These are phyloP conservation scores for Umbelopsis sp. DNA, from an alignment of 192 early-diverging fungal genomes.

Conservation along the genomic window DNA sequence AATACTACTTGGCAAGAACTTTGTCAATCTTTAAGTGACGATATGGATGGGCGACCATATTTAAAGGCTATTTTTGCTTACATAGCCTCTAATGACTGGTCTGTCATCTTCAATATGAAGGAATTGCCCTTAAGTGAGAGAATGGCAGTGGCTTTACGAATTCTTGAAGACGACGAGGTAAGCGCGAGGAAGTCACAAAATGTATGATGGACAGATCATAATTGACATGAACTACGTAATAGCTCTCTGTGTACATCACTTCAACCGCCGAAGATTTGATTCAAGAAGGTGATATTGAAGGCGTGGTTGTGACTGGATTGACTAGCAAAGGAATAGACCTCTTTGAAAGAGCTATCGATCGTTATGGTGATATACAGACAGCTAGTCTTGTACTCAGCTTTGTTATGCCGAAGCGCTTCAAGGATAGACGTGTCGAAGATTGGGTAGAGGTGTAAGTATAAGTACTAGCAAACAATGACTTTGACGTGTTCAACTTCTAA, in stretches of 20 bases:
- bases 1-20: conserved; percentile 60
- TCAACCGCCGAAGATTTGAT: conserved; percentile 57
- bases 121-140: conserved; percentile 78
- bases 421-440: conserved; percentile 60
- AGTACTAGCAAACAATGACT: not conserved
- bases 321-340: conserved; percentile 67
- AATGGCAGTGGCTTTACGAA: conserved; percentile 83
- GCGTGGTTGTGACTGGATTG: conserved; percentile 84
- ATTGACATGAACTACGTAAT: not conserved
- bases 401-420: conserved; percentile 60
- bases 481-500: not conserved
- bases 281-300: conserved; percentile 72
- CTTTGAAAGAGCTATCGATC: conserved; percentile 80
- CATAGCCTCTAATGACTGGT: conserved; percentile 84
- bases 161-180: conserved; percentile 81
- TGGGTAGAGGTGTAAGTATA: conserved; percentile 73
- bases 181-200: not conserved
- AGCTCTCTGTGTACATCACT: conserved; percentile 67
- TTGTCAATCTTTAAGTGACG: conserved; percentile 59
- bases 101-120: conserved; percentile 68
- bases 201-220: not conserved
- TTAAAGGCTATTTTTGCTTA: conserved; percentile 88
- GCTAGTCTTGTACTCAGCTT: conserved; percentile 71
- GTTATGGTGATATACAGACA: conserved; percentile 91
- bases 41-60: conserved; percentile 70